Conservation (phyloP, 2,329 filamentous ascomycete genomes). For the Trematosphaeria pertusa region DNA sequence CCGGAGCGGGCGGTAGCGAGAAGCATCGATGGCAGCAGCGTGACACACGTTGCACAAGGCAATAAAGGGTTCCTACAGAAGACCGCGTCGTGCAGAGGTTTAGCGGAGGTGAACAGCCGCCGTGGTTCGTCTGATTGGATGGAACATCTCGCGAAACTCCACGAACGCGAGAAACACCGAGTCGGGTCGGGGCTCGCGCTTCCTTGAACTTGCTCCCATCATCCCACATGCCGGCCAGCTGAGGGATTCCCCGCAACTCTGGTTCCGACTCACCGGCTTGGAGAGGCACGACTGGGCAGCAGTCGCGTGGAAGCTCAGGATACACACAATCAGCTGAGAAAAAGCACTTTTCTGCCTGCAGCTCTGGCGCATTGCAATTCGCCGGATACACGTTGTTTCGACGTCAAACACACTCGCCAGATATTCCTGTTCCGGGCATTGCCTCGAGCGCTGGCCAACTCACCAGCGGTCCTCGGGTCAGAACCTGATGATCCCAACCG, state of each 20-base stretch:
- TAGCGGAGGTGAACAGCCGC: neutral
- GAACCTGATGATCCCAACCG: constrained; percentile 20
- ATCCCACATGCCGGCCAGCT: constrained; percentile 16
- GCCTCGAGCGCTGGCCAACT: constrained; percentile 8
- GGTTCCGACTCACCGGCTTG: neutral
- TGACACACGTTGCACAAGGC: constrained; percentile 21
- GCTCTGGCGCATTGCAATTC: constrained; percentile 12
- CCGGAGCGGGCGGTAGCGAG: constrained; percentile 7
- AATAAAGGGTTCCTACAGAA: constrained; percentile 14
- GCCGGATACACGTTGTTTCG: neutral
- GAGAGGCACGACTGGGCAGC: constrained; percentile 6
- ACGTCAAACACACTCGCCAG: constrained; percentile 6
- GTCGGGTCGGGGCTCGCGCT: constrained; percentile 5
- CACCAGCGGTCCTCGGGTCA: constrained; percentile 8
- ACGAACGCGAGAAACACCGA: constrained; percentile 1
- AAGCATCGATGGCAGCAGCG: constrained; percentile 11
- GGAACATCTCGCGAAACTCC: neutral
- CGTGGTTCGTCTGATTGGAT: constrained; percentile 5
- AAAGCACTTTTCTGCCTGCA: constrained; percentile 17
- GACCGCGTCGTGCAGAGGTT: constrained; percentile 5
- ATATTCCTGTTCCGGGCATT: constrained; percentile 1
- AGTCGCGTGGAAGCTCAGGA: constrained; percentile 5
- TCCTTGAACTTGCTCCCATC: constrained; percentile 1
- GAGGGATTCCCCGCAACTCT: constrained; percentile 21
- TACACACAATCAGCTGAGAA: constrained; percentile 24